Conservation (phyloP, 306 rosid species). For the Lablab purpureus region DNA sequence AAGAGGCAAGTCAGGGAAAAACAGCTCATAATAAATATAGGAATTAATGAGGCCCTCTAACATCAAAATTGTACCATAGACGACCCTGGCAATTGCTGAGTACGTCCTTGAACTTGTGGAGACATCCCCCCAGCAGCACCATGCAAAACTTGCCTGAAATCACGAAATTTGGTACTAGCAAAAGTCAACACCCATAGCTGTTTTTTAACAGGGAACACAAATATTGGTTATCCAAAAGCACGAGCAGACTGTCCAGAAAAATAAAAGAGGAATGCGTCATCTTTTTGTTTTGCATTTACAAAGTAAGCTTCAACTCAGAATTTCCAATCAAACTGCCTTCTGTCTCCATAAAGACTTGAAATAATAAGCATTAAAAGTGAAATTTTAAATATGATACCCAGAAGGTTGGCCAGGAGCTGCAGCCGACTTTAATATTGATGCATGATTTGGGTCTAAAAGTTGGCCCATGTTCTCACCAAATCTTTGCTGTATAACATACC, state of each 20-base stretch:
- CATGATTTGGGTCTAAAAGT: conserved; percentile 84
- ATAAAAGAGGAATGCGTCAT: not conserved
- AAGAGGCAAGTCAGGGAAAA: conserved; percentile 48
- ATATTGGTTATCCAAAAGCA: conserved; percentile 28
- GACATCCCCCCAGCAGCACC: conserved; percentile 87
- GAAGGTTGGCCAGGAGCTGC: conserved; percentile 91
- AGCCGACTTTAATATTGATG: conserved; percentile 89
- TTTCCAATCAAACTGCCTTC: conserved; percentile 25
- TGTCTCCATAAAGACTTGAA: conserved; percentile 29
- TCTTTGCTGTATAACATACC: conserved; percentile 72
- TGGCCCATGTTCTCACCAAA: conserved; percentile 92
- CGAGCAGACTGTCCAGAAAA: conserved; percentile 17
- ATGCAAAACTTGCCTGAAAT: conserved; percentile 93
- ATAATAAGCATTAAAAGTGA: conserved; percentile 1
- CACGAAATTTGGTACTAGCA: conserved; percentile 31
- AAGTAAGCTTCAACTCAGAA: conserved; percentile 19
- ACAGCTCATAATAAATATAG: conserved; percentile 32
- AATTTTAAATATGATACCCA: conserved; percentile 62
- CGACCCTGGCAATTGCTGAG: conserved; percentile 90
- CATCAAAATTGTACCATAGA: conserved; percentile 64
- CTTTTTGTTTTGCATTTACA: not conserved
- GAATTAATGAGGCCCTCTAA: conserved; percentile 34
- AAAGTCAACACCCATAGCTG: conserved; percentile 45
- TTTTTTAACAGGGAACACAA: not conserved
- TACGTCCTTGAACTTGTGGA: conserved; percentile 92